Base-by-base conservation (phyloP, 2,329 filamentous ascomycete genomes). In the Mariannaea sp. region DNA sequence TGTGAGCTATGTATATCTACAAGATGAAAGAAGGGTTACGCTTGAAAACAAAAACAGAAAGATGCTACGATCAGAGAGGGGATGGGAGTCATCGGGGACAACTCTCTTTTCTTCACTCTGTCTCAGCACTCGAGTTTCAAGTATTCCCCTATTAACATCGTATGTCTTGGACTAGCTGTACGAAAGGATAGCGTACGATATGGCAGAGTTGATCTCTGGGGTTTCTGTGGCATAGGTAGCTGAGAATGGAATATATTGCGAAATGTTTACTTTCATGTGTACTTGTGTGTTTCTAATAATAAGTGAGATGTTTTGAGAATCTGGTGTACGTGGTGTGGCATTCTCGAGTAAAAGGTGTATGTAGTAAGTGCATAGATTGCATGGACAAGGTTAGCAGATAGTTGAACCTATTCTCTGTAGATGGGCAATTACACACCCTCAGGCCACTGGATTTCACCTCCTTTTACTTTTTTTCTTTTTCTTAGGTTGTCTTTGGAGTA, bases 181-280 rank as follows among this genome's bases (percentile, higher is more conserved):
- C 33, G 45, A 49, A 40, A 40, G 42, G 19, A 26, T 20, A 27
- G 19, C 44, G 44, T 53, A 44, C 44, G 35, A 43, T 44, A 22
- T 14, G 9, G 17, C 19, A 16, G 27, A 30, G 7, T 33, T n/a
- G 8, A 22, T 19, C 14, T 39, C 32, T 12, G 16, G 19, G 20
- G 17, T 48, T 17, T 14, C 16, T 17, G 14, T 40, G 14, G 12
- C 17, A 29, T 5, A n/a, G n/a, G n/a, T n/a, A 14, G 24, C 8
- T 8, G n/a, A 26, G 22, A 36, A 35, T 20, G 14, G 22, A 51
- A 45, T 45, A 26, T 8, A 30, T 27, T 17, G 32, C 20, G 7
- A 32, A 16, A 27, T 36, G 4, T 27, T 36, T 36, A n/a, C 3
- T 26, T 45, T 7, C 7, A 35, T 6, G 32, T 12, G n/a, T 36